Base-by-base conservation (phyloP, 805 yeast species). In the Candida xiaguanensis region DNA sequence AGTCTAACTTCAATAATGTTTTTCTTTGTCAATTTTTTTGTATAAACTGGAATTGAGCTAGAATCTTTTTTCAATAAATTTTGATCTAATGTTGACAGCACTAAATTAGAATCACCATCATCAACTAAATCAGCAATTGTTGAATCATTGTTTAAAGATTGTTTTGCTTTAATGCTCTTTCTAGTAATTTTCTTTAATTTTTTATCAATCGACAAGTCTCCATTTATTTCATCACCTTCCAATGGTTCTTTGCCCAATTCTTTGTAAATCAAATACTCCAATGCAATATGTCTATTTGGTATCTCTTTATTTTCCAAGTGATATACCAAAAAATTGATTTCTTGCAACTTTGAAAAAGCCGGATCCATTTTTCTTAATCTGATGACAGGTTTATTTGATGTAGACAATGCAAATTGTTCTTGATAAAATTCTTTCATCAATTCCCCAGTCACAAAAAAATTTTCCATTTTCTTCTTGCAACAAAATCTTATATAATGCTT, bases 301-400 rank as follows among this genome's bases (percentile, higher is more conserved):
- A 45, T 45, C 25, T 45, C 49, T 26, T 45, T 45, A 16, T 27
- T 42, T 11, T 38, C 37, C 26, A 45, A 42, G 28, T 40, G 44
- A 27, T 45, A 45, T 4, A 45, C 49, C 31, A 45, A 42, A 23
- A 40, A 45, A 34, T 45, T 45, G 22, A 45, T 45, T 37, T 45
- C 49, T 39, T 45, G 49, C 27, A 45, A 40, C 30, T 45, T 45
- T 15, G 44, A 40, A 31, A 45, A 45, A 6, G 49, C 49, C 11
- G 49, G 49, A 26, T 45, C 49, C 49, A 45, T 45, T 38, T 45
- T 45, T 34, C 49, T 40, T 31, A 45, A 38, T 30, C 49, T 22
- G 15, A 45, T 45, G 16, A 45, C 42, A 8, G 49, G 49, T 14
- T 45, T 45, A 31, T 38, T 41, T 2, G 46, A 42, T 25, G 32